phyloP scores from a whole-genome alignment of 495 filamentous ascomycete species.

The Aspergillus nidulans region DNA sequence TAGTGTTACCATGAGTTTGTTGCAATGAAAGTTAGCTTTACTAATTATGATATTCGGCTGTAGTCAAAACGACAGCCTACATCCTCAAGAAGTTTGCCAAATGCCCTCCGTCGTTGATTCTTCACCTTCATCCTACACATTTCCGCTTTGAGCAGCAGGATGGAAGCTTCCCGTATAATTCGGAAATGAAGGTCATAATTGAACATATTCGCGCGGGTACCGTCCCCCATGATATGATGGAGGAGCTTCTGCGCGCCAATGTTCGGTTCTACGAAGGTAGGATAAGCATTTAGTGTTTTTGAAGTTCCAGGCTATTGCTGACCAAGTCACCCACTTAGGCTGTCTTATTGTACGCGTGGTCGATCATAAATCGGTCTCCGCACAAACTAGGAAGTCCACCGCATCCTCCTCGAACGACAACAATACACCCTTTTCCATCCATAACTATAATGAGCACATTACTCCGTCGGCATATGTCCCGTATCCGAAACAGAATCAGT shows the following conservation, averaged over 20 bases:
- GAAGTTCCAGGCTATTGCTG: conserved; percentile 1
- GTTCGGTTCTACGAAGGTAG: conserved; percentile 89
- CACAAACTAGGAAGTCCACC: conserved; percentile 52
- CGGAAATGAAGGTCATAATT: conserved; percentile 80
- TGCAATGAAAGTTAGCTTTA: not conserved
- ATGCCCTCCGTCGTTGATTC: conserved; percentile 69
- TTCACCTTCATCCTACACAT: conserved; percentile 80
- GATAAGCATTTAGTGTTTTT: not conserved
- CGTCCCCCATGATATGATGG: conserved; percentile 70
- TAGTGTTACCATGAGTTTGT: conserved; percentile 9
- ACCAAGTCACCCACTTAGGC: conserved; percentile 37
- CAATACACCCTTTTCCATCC: conserved; percentile 75
- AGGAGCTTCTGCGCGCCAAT: conserved; percentile 58
- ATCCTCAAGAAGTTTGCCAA: conserved; percentile 80
- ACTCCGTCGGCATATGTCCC: conserved; percentile 85
- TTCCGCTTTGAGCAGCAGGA: conserved; percentile 95
- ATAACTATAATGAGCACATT: conserved; percentile 82
- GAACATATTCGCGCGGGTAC: conserved; percentile 67
- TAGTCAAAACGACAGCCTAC: conserved; percentile 66
- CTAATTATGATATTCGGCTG: conserved; percentile 7
- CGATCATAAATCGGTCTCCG: conserved; percentile 69
- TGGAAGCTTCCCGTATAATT: conserved; percentile 83
- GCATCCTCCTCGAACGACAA: conserved; percentile 49
- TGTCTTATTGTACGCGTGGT: conserved; percentile 91
- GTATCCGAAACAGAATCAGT: conserved; percentile 61